These are phyloP conservation scores for Leccinum rimulosum DNA, from an alignment of 768 basidiomycete species.

Conservation along the genomic window DNA sequence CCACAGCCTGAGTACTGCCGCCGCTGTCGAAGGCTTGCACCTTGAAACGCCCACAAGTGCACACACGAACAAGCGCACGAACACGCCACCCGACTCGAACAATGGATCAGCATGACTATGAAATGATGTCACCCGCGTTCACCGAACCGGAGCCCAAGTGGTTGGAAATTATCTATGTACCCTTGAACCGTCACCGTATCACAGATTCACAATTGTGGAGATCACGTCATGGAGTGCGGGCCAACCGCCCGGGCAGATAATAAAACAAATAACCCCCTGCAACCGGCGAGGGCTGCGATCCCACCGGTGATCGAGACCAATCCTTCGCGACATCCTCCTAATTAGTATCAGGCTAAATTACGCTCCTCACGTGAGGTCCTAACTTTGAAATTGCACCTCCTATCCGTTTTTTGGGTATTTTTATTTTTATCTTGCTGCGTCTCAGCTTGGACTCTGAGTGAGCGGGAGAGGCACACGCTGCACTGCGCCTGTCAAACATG, in stretches of 20 bases:
- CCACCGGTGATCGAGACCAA: not conserved
- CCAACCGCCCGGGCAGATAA: not conserved
- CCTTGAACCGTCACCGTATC: no score
- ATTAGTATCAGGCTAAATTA: not conserved
- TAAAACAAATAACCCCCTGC: not conserved
- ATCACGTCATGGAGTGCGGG: not conserved
- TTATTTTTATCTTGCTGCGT: not conserved
- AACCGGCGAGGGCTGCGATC: not conserved
- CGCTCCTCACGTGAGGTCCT: not conserved
- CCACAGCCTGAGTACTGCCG: not conserved
- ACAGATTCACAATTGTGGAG: no score
- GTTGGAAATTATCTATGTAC: no score
- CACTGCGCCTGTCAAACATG: not conserved
- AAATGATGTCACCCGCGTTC: not conserved
- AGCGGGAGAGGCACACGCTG: not conserved
- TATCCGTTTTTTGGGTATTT: not conserved
- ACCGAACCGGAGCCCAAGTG: not conserved
- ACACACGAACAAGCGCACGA: not conserved
- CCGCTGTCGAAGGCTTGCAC: not conserved
- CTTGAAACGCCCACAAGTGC: not conserved
- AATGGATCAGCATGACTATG: not conserved
- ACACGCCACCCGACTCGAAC: not conserved
- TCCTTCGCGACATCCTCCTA: not conserved
- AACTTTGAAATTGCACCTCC: conserved; percentile 1
- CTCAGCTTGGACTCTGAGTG: not conserved